Base-by-base conservation (phyloP, 768 basidiomycete species). In the Peribolospora kevripleyi region DNA sequence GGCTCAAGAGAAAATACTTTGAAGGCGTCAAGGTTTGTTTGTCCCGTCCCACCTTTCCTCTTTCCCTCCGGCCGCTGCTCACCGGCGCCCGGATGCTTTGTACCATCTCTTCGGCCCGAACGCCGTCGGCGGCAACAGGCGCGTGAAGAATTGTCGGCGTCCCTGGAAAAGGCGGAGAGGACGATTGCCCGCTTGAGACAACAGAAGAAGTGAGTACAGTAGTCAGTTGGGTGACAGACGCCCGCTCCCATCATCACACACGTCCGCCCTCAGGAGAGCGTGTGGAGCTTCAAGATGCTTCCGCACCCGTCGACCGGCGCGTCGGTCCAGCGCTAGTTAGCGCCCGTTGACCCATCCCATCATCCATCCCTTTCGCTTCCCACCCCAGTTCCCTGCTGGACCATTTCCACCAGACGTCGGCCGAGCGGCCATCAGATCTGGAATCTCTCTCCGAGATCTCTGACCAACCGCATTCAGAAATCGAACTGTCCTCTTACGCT, bases 11-110 rank as follows among this genome's bases (percentile, higher is more conserved):
- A 47, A 75, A 76, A 46, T 79, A 75, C 64, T 73, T 74, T 59
- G 78, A 80, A 54, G 73, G 81, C 46, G 78, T 81, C 61, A 76
- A 82, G 75, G 81, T 82, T 54, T 61, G 76, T 68, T 50, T 45
- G 47, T 50, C 43, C 39, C 42, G 36, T 48, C 40, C 8, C 25
- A 7, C 25, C 41, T 37, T 25, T 46, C 13, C 25, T 5, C 10
- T 41, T 39, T n/a, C n/a, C 10, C 46, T 43, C 4, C 38, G 11
- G 41, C 7, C 38, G 45, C 40, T 42, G 40, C 45, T 52, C 9
- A 36, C 43, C 38, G 40, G 25, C 5, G 25, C 0, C 49, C 10
- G n/a, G 46, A 39, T 36, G 4, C n/a, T 25, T 11, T 38, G 42
- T 9, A 13, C 10, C 8, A 40, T 43, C 14, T 37, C 54, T 48